A percentile compares a stretch with the other conserved stretches of the same genome.
These are phyloP conservation scores for Lathyrus sativus DNA, from an alignment of 306 rosid genomes.

Conservation along the genomic window DNA sequence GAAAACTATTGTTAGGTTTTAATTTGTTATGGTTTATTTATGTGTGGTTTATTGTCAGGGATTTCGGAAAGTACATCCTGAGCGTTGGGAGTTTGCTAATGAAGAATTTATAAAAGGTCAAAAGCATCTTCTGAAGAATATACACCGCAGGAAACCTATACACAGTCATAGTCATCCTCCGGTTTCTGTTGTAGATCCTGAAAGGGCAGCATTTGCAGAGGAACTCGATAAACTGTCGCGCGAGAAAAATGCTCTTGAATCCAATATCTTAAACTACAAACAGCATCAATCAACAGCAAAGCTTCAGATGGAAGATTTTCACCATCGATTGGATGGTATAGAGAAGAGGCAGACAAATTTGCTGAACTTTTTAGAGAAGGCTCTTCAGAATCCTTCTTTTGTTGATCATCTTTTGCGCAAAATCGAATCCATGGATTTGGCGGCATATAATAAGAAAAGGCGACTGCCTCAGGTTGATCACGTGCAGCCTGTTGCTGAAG, in stretches of 20 bases:
- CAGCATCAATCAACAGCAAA: constrained; percentile 62
- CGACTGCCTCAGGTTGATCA: constrained; percentile 70
- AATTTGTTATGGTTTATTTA: constrained; percentile 25
- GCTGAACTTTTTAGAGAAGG: constrained; percentile 59
- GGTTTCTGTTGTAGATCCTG: constrained; percentile 73
- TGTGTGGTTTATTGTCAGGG: constrained; percentile 58
- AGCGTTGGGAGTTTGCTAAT: constrained; percentile 94
- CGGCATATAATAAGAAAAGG: constrained; percentile 82
- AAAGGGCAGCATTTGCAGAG: constrained; percentile 84
- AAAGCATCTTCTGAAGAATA: constrained; percentile 89
- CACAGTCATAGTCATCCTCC: constrained; percentile 98
- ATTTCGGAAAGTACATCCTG: constrained; percentile 88
- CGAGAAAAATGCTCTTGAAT: constrained; percentile 72
- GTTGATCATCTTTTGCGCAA: constrained; percentile 66
- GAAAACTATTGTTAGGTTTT: constrained; percentile 20
- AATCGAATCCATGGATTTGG: constrained; percentile 79
- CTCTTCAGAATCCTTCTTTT: constrained; percentile 69
- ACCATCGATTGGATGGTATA: constrained; percentile 55
- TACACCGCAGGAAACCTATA: constrained; percentile 95
- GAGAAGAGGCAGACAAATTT: constrained; percentile 74
- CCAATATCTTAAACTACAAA: constrained; percentile 56
- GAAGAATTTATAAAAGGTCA: constrained; percentile 88
- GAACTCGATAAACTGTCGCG: constrained; percentile 75
- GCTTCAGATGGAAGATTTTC: constrained; percentile 61
- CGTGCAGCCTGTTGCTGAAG: constrained; percentile 54